phyloP scores from a whole-genome alignment of 148 eudicot species.

The Oxyria digyna region DNA sequence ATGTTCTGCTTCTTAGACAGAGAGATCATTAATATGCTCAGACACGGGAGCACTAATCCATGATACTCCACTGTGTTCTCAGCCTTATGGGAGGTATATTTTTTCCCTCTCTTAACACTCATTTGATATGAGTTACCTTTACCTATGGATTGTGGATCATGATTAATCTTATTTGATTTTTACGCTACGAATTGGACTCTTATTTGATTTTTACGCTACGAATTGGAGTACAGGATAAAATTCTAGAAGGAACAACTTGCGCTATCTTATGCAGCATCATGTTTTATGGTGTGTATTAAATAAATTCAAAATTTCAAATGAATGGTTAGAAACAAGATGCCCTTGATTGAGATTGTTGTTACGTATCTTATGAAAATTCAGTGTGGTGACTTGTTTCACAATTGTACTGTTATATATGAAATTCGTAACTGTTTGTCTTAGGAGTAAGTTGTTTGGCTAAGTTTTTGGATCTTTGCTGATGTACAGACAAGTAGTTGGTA shows the following conservation, averaged over 20 bases:
- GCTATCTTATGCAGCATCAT: background rate
- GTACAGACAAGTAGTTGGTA: background rate
- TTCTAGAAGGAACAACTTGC: background rate
- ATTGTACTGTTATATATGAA: background rate
- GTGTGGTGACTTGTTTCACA: background rate
- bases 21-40: slow-evolving; percentile 81
- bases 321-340: background rate
- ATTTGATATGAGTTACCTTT: background rate
- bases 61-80: slow-evolving; percentile 59
- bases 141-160: background rate
- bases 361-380: background rate
- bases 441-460: background rate
- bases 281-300: background rate
- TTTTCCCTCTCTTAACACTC: background rate
- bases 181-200: background rate
- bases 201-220: background rate
- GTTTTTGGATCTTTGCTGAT: background rate
- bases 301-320: background rate
- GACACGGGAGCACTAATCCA: slow-evolving; percentile 84
- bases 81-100: slow-evolving; percentile 65
- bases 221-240: background rate
- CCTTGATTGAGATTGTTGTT: background rate
- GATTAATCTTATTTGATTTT: background rate
- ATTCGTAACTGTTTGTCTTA: no score
- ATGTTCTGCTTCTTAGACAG: slow-evolving; percentile 33